Evolutionary conservation across 192 early-diverging fungal genomes (phyloP).

Genomic region (Geranomyces michiganensis): DNA sequence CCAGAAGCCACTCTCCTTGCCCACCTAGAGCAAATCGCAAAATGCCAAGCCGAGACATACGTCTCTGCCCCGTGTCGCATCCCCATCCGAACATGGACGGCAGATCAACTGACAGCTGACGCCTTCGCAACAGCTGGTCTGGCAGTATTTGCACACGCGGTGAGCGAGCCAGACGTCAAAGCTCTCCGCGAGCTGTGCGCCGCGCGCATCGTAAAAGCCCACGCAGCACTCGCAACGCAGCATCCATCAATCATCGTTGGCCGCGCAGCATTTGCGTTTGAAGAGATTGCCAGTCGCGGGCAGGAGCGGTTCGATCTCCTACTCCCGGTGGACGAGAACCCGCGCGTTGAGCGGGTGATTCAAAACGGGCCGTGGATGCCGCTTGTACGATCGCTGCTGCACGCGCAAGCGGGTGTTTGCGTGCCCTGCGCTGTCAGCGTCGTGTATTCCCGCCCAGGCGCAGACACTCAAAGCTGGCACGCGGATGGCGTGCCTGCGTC

Average conservation of each 20-base stretch:
- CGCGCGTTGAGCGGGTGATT: neutral
- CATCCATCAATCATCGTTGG: slow-evolving; percentile 6
- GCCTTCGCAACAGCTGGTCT: neutral
- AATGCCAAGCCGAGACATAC: slow-evolving; percentile 20
- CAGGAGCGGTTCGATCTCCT: slow-evolving; percentile 21
- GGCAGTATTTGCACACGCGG: neutral
- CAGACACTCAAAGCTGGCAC: slow-evolving; percentile 24
- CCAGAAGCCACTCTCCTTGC: neutral
- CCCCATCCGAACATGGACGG: slow-evolving; percentile 14
- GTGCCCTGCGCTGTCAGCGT: slow-evolving; percentile 18
- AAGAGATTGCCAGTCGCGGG: slow-evolving; percentile 20
- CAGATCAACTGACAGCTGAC: neutral
- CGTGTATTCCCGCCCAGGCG: slow-evolving; percentile 30
- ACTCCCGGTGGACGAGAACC: neutral
- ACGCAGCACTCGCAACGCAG: neutral
- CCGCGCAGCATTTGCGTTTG: slow-evolving; percentile 23
- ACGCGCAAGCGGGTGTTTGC: neutral
- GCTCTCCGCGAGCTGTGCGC: neutral
- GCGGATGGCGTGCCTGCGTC: slow-evolving; percentile 24
- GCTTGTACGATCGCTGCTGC: neutral
- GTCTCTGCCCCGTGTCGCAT: slow-evolving; percentile 18
- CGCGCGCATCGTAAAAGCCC: slow-evolving; percentile 11
- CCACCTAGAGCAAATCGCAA: neutral
- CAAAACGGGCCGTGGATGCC: slow-evolving; percentile 19
- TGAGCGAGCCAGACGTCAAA: neutral